Evolutionary conservation across 306 rosid genomes (phyloP).

Genomic region (Quercus dentata): DNA sequence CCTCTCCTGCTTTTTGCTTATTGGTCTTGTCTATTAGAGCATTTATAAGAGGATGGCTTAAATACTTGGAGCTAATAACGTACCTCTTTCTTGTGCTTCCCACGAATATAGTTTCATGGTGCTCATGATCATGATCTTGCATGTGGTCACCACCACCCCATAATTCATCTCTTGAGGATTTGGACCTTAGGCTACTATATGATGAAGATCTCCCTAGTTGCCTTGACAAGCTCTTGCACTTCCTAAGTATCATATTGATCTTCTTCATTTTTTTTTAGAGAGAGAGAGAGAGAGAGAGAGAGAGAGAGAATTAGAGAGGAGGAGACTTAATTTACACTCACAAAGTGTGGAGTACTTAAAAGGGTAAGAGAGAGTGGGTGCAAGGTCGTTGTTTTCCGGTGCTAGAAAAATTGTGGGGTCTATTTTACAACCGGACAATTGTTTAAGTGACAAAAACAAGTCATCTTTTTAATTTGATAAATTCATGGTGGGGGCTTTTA

Average conservation of each 20-base stretch:
- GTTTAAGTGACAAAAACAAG: conserved; percentile 42
- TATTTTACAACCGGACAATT: conserved; percentile 43
- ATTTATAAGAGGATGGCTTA: conserved; percentile 66
- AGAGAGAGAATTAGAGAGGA: conserved; percentile 13
- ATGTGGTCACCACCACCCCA: conserved; percentile 18
- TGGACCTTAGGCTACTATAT: conserved; percentile 66
- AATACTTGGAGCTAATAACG: conserved; percentile 52
- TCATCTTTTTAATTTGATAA: conserved; percentile 34
- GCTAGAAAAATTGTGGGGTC: conserved; percentile 57
- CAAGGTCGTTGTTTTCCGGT: conserved; percentile 65
- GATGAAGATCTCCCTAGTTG: conserved; percentile 80
- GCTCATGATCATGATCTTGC: conserved; percentile 15
- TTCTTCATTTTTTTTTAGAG: conserved; percentile 49
- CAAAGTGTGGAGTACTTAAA: conserved; percentile 28
- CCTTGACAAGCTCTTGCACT: conserved; percentile 86
- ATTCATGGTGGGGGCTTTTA: conserved; percentile 2
- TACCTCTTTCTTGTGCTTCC: conserved; percentile 81
- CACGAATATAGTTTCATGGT: conserved; percentile 51
- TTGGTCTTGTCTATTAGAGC: conserved; percentile 67
- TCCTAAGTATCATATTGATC: conserved; percentile 60
- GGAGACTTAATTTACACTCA: conserved; percentile 59
- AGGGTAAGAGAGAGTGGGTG: conserved; percentile 35
- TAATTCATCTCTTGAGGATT: conserved; percentile 55
- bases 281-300: too few relatives aligned
- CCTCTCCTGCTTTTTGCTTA: conserved; percentile 17